Conservation (phyloP, 2,329 filamentous ascomycete genomes). For the Apiospora arundinis region DNA sequence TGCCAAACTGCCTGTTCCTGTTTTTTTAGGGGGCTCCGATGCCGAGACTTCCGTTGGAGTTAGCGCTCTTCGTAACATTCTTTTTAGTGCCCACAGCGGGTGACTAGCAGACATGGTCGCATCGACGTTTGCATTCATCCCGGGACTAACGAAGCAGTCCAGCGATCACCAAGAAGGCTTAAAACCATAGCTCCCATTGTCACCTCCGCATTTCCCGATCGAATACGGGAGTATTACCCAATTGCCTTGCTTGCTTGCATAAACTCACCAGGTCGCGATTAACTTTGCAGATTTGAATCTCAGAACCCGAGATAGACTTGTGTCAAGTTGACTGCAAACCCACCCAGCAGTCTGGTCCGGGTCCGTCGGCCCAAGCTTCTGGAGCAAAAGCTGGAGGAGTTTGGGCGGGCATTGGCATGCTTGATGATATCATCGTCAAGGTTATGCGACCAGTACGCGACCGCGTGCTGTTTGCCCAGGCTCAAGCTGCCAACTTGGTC, state of each 20-base stretch:
- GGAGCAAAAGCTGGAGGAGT: background rate
- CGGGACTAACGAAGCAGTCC: background rate
- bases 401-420: background rate
- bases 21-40: background rate
- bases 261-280: background rate
- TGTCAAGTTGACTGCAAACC: background rate
- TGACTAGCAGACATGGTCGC: background rate
- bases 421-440: constrained; percentile 12
- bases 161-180: background rate
- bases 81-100: background rate
- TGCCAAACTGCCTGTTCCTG: background rate
- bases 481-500: background rate
- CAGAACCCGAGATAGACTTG: background rate
- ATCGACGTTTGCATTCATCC: background rate
- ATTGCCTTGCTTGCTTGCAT: too few species aligned
- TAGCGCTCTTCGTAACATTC: background rate
- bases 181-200: background rate
- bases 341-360: background rate
- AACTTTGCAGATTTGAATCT: background rate
- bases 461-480: constrained; percentile 12
- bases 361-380: background rate
- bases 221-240: background rate
- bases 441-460: background rate
- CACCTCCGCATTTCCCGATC: background rate
- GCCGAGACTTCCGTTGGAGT: background rate